Evolutionary conservation across 192 early-diverging fungal species (phyloP).

Genomic region (Backusella mclennaniae): DNA sequence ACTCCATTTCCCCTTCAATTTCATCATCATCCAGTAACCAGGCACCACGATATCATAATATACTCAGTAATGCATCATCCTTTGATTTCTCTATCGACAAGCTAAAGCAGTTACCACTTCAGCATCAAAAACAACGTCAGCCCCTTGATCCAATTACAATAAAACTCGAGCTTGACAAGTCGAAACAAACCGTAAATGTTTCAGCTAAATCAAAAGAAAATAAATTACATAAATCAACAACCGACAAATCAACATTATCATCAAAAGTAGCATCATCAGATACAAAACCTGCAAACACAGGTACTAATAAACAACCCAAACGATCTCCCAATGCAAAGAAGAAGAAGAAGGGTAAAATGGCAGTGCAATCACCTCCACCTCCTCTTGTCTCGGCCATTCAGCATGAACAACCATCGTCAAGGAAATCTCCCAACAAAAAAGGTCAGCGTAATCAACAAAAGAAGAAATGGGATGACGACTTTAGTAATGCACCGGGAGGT

Average conservation of each 20-base stretch:
- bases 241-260: background rate
- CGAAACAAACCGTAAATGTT: background rate
- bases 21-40: background rate
- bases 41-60: background rate
- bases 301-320: background rate
- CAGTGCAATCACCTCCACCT: background rate
- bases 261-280: background rate
- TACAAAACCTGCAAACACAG: background rate
- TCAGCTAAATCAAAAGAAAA: background rate
- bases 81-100: background rate
- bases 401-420: background rate
- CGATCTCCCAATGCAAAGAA: background rate
- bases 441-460: background rate
- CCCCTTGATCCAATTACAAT: background rate
- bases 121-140: background rate
- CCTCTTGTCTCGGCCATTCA: background rate
- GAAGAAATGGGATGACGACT: background rate
- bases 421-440: background rate
- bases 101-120: background rate
- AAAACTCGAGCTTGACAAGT: background rate
- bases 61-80: background rate
- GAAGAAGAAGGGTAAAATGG: conserved; percentile 14
- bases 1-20: background rate
- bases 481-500: background rate
- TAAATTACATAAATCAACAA: background rate